Evolutionary conservation across 108 stramenopile genomes (phyloP), one percentile per base, ranked within the genome.

Genomic region (Nitzschia putrida): DNA sequence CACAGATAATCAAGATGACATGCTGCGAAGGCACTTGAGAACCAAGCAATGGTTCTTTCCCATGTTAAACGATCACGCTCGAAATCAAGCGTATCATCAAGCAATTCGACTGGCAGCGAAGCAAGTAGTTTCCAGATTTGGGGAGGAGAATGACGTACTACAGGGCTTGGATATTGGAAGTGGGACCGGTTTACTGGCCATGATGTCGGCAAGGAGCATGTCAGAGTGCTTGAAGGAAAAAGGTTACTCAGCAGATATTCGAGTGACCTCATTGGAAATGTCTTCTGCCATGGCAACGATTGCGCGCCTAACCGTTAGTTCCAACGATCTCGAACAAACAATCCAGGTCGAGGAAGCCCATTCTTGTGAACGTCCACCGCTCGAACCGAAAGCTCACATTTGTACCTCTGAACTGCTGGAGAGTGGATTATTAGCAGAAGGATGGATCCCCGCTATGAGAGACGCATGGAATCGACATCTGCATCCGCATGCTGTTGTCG

Each of bases 381-480:
- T 74, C 7, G 10, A 25, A 23, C 47, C 70, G 2, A 74, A 80
- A 59, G 73, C 79, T 10, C 80, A 80, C 29, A 72, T 88, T 38
- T 94, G 93, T 73, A 88, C 87, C 20, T 91, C 90, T 3, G 93
- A 94, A 71, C 59, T 94, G 0, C 56, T 94, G n/a, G 93, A 94
- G 51, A 86, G 84, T 42, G 87, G 87, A 14, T 75, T 94, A 53
- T 63, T 94, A 14, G 90, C 83, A 25, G 93, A 94, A 68, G 93
- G 93, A 25, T 76, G 86, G 53, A 66, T 94, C 4, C 90, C 90
- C 5, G 79, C 90, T 0, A 69, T 94, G 38, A 66, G 90, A 11
- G 89, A 94, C 79, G 88, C 89, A 23, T 94, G 88, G 88, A 71
- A 86, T 40, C 77, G 93, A 12, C 88, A 93, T 61, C 77, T 90